A percentile compares a stretch with the other conserved stretches of the same genome.
Evolutionary conservation across 371 early-diverging fungal genomes (phyloP).

Genomic region (Mucor sp.): DNA sequence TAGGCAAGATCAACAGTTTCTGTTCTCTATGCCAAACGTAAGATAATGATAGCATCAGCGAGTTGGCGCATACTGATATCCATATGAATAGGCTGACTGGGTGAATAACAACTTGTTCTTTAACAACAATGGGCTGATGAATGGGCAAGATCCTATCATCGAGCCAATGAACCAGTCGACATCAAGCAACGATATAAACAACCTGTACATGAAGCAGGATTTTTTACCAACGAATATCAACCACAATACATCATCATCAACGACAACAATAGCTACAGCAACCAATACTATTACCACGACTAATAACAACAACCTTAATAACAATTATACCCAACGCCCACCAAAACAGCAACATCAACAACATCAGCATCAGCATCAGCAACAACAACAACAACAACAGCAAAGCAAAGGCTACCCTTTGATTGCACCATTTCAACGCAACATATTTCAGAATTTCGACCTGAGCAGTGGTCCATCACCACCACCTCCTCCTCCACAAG

Average conservation of each 20-base stretch:
- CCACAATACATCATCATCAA: neutral
- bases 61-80: neutral
- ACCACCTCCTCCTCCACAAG: neutral
- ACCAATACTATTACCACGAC: neutral
- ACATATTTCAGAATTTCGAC: slow-evolving; percentile 1
- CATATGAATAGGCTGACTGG: slow-evolving; percentile 20
- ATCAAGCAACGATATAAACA: neutral
- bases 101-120: slow-evolving; percentile 19
- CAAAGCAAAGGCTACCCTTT: neutral
- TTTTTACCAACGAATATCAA: neutral
- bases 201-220: slow-evolving; percentile 1
- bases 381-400: neutral
- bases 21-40: slow-evolving; percentile 19
- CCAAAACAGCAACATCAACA: neutral
- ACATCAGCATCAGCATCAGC: neutral
- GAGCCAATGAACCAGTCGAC: slow-evolving; percentile 1
- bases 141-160: neutral
- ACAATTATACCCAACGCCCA: neutral
- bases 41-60: neutral
- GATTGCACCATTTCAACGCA: slow-evolving; percentile 6
- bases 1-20: slow-evolving; percentile 14
- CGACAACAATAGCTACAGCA: neutral
- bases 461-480: neutral
- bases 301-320: neutral
- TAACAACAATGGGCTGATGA: neutral